Base-by-base conservation (phyloP, 768 basidiomycete species). In the Dacryopinax spathularia region DNA sequence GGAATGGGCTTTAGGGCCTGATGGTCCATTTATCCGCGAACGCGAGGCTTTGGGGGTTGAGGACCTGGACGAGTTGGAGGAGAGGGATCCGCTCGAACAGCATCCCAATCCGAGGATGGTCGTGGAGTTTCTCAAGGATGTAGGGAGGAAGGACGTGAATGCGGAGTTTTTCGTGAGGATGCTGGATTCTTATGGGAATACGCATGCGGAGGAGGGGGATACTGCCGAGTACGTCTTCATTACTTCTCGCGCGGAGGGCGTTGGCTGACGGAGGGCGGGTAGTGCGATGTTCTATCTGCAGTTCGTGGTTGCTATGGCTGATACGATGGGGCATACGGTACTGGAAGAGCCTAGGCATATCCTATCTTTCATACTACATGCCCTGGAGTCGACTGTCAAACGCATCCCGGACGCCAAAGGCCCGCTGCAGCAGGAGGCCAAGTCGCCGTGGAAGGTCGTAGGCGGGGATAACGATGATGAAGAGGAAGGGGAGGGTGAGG, bases 331-430 rank as follows among this genome's bases (percentile, higher is more conserved):
- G 0, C 76, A 79, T 39, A 79, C 80, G 65, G 81, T 93, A 33
- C 75, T 85, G 34, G 74, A 72, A 43, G 81, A 86, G 64, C 87
- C 89, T 0, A 79, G 80, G 10, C 84, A 93, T 63, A 80, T 94
- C 10, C 72, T 98, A n/a, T 77, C 81, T 1, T 96, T 96, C 70
- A 79, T 97, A 27, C 87, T 86, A 63, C 84, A 90, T 64, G 87
- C 88, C 0, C 75, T 96, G 3, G 82, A 84, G 59, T 74, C 82
- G 3, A 70, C 73, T 18, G 48, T 56, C 13, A 56, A 56, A 29
- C 48, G 25, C 10, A 31, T 56, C 18, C 22, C 29, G 31, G 29
- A 34, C 39, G 20, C 63, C 41, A 77, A 12, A 69, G 73, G 16
- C 71, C 76, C 1, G 75, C 71, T 10, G 65, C 77, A 0, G 77